Conservation (phyloP, 176 grass and related monocot genomes). For the Tuctoria greenei region DNA sequence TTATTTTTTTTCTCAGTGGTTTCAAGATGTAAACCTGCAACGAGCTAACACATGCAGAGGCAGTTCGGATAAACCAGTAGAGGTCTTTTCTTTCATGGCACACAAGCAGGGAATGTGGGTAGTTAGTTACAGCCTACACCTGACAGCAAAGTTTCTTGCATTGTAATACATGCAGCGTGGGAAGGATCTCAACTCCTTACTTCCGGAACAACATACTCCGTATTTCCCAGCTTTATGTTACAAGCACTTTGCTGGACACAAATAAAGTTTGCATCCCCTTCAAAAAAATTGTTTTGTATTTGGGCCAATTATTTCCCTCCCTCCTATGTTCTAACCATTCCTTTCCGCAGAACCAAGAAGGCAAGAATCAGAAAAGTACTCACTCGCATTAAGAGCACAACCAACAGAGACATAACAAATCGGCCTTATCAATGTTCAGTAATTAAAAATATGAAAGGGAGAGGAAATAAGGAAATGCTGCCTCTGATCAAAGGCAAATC, state of each 20-base stretch:
- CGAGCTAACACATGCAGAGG: constrained; percentile 34
- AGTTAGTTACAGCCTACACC: constrained; percentile 44
- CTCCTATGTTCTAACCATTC: not conserved
- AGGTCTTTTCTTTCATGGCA: constrained; percentile 29
- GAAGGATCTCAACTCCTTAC: constrained; percentile 26
- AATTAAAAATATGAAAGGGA: constrained; percentile 17
- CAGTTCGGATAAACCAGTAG: constrained; percentile 35
- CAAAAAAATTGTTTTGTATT: not conserved
- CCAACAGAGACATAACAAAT: not conserved
- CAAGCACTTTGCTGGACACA: constrained; percentile 36
- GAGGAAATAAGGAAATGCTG: not conserved
- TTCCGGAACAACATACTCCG: constrained; percentile 16
- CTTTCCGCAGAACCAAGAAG: not conserved
- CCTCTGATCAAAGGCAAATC: not conserved
- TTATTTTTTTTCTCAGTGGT: not conserved
- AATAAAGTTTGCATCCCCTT: constrained; percentile 33
- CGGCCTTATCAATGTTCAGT: not conserved
- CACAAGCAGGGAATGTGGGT: constrained; percentile 16
- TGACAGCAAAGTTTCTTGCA: constrained; percentile 45
- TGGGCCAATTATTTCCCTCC: too few relatives aligned
- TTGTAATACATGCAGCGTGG: constrained; percentile 45
- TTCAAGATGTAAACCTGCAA: constrained; percentile 29
- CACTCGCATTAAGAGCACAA: not conserved
- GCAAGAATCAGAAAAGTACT: not conserved
- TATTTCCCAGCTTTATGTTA: constrained; percentile 19